phyloP scores from a whole-genome alignment of 768 basidiomycete species.

The Artomyces pyxidatus region DNA sequence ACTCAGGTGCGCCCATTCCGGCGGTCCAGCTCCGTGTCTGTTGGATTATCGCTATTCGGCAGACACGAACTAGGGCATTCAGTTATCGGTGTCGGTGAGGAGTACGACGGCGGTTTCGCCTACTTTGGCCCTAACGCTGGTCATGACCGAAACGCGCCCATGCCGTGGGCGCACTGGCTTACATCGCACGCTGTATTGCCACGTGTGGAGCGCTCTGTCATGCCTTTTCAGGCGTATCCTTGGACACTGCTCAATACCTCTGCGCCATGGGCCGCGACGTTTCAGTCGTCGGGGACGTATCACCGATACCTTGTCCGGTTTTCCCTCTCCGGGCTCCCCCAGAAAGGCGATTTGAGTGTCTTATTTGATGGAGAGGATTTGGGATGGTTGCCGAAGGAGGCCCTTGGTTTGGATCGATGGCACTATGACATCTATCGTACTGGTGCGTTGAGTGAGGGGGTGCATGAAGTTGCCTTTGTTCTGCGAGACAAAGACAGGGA shows the following conservation, averaged over 20 bases:
- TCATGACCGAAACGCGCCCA: constrained; percentile 30
- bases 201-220: constrained; percentile 58
- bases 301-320: constrained; percentile 55
- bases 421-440: constrained; percentile 55
- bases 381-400: constrained; percentile 45
- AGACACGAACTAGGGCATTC: constrained; percentile 75
- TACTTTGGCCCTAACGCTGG: constrained; percentile 68
- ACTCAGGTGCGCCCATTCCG: constrained; percentile 33
- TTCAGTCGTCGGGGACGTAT: constrained; percentile 58
- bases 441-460: constrained; percentile 35
- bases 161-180: constrained; percentile 74
- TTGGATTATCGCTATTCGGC: not conserved
- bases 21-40: too few species aligned
- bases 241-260: constrained; percentile 65
- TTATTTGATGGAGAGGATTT: constrained; percentile 55
- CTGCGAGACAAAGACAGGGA: constrained; percentile 39
- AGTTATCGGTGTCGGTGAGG: constrained; percentile 71
- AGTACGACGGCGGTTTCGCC: constrained; percentile 71
- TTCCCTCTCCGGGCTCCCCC: constrained; percentile 65
- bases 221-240: constrained; percentile 69
- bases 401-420: constrained; percentile 66
- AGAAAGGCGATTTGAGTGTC: constrained; percentile 42
- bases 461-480: constrained; percentile 52
- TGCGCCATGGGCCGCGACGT: constrained; percentile 49
- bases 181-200: constrained; percentile 21